Evolutionary conservation across 192 early-diverging fungal genomes (phyloP), one percentile per base, ranked within the genome.

Genomic region (Lunasporangiospora selenospora): DNA sequence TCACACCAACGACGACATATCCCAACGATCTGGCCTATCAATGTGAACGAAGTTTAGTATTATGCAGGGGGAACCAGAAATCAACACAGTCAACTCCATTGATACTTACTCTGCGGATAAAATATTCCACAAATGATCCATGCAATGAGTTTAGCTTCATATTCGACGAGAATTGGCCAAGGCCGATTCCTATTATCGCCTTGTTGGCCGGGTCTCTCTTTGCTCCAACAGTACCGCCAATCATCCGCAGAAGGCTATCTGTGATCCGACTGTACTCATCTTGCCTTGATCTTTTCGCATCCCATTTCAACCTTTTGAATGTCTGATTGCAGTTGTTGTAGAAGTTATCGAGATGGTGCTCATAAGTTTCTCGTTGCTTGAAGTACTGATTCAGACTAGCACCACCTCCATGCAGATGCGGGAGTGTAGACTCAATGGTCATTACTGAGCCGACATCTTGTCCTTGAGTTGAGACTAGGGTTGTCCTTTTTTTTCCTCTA

Each of bases 21-120:
- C 50, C 50, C 15, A 52, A 34, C 2, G 50, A 52, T 4, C 50
- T 30, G 4, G 50, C 50, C 50, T 38, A 56, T 24, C 13, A 52
- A 36, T 11, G 6, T 11, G 30, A 52, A 0, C 8, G n/a, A 21
- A 6, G 1, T 3, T n/a, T 37, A 23, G 23, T 16, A n/a, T n/a
- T n/a, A n/a, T n/a, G n/a, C n/a, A n/a, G n/a, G n/a, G n/a, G n/a
- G n/a, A n/a, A n/a, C n/a, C n/a, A n/a, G n/a, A n/a, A 7, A 33
- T 3, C 27, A 33, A 51, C 31, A 9, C 15, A 4, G 10, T 10
- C 9, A 12, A 12, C 6, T 24, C 21, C 26, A 24, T 23, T 24
- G 26, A 23, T 2, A 34, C 49, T 12, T 33, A 51, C 49, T 18
- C 31, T 11, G 21, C 29, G 30, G 12, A 51, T n/a, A 30, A 51